Conservation (phyloP, 345 rosid genomes). For the Boechera retrofracta region DNA sequence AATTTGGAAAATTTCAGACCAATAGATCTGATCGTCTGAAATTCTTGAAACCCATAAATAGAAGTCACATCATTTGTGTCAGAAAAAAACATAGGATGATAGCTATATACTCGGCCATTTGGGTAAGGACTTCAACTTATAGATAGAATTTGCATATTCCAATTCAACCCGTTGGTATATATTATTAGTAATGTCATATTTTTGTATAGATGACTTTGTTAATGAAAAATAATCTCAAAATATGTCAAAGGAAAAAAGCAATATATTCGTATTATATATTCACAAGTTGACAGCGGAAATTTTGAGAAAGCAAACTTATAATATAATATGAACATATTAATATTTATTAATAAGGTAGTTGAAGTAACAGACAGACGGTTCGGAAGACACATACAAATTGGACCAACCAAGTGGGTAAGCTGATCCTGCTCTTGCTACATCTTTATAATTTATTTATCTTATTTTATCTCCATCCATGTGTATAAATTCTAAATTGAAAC, state of each 20-base stretch:
- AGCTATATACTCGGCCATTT: neutral
- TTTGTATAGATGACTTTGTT: neutral
- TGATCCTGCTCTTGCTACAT: conserved; percentile 24
- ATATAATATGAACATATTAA: conserved; percentile 11
- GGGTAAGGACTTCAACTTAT: conserved; percentile 1
- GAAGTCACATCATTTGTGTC: conserved; percentile 29
- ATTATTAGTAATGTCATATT: conserved; percentile 7
- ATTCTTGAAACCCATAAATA: conserved; percentile 19
- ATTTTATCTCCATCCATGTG: neutral
- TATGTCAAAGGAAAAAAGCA: neutral
- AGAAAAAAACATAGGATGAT: conserved; percentile 25
- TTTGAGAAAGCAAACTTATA: conserved; percentile 2
- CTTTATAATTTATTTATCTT: neutral
- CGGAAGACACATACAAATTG: conserved; percentile 32
- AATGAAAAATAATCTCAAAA: conserved; percentile 13
- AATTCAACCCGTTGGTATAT: neutral
- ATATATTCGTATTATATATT: neutral
- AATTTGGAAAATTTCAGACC: conserved; percentile 7
- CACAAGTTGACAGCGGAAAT: conserved; percentile 31
- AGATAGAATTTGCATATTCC: neutral
- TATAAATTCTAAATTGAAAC: neutral
- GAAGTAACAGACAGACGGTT: conserved; percentile 45
- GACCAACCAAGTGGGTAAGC: conserved; percentile 45
- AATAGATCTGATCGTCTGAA: neutral
- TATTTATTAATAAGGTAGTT: conserved; percentile 33